These are phyloP conservation scores for Cupressus sempervirens DNA, from an alignment of 75 land plant species.

Conservation along the genomic window DNA sequence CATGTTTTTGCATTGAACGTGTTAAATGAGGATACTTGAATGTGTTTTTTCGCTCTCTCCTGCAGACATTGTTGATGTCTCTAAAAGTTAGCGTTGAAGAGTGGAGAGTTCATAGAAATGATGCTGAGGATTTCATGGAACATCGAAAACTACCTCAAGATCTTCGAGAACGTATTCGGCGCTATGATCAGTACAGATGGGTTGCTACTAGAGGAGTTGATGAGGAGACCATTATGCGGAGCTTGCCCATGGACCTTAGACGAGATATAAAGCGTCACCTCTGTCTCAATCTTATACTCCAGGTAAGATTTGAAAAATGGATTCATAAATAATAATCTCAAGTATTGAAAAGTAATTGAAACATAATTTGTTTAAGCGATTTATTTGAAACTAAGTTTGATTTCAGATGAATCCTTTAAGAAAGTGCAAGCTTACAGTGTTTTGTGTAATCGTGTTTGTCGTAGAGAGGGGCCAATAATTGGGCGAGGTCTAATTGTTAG, in stretches of 20 bases:
- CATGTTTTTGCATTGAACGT: not conserved
- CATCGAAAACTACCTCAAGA: slow-evolving; percentile 58
- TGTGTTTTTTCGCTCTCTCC: not conserved
- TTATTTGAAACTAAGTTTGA: too few relatives aligned
- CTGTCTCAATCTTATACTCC: slow-evolving; percentile 74
- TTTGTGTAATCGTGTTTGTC: too few relatives aligned
- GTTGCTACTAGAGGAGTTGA: slow-evolving; percentile 77
- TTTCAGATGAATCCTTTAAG: too few relatives aligned
- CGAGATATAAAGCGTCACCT: slow-evolving; percentile 82
- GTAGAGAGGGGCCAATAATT: too few relatives aligned
- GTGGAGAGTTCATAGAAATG: slow-evolving; percentile 57
- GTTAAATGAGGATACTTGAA: not conserved
- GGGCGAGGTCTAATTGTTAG: too few relatives aligned
- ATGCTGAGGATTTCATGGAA: slow-evolving; percentile 67
- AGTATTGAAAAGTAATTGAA: too few relatives aligned
- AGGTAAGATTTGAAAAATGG: slow-evolving; percentile 23
- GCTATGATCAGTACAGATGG: slow-evolving; percentile 76
- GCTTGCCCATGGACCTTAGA: slow-evolving; percentile 69
- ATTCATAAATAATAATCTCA: too few relatives aligned
- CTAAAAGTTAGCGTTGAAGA: slow-evolving; percentile 50
- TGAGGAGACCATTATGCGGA: slow-evolving; percentile 59
- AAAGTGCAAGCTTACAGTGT: too few relatives aligned
- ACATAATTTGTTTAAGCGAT: too few relatives aligned
- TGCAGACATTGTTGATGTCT: slow-evolving; percentile 61
- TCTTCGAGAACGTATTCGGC: slow-evolving; percentile 41